Conservation (phyloP, 2,329 filamentous ascomycete species). For the Ascochyta clinopodiicola region DNA sequence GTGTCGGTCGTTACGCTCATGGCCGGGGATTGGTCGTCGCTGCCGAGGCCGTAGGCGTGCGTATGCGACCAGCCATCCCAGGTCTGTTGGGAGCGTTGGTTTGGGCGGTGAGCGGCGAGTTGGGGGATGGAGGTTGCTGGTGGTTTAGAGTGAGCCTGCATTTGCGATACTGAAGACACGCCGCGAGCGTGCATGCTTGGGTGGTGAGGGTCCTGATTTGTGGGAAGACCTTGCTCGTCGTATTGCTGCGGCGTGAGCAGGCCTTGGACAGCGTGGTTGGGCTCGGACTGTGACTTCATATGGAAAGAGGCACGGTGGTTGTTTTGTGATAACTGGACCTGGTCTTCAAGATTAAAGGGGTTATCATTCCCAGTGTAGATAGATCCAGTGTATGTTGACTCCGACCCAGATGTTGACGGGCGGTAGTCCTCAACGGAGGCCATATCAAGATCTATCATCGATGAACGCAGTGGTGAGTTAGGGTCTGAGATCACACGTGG, state of each 20-base stretch:
- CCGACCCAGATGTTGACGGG: constrained; percentile 52
- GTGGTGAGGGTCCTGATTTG: constrained; percentile 38
- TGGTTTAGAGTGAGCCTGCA: constrained; percentile 35
- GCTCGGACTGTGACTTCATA: constrained; percentile 50
- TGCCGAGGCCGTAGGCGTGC: constrained; percentile 38
- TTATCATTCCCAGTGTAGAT: constrained; percentile 51
- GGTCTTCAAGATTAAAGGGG: constrained; percentile 59
- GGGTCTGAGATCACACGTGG: constrained; percentile 44
- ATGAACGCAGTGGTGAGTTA: constrained; percentile 45
- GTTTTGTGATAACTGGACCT: constrained; percentile 46
- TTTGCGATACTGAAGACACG: constrained; percentile 44
- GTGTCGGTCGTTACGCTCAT: constrained; percentile 41
- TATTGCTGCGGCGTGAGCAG: constrained; percentile 46
- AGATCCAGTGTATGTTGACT: constrained; percentile 43
- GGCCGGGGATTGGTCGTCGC: constrained; percentile 41
- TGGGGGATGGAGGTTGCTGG: constrained; percentile 28
- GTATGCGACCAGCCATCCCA: constrained; percentile 46
- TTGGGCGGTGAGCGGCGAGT: constrained; percentile 27
- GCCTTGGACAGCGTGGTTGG: constrained; percentile 46
- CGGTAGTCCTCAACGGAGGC: constrained; percentile 51
- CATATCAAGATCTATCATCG: constrained; percentile 54
- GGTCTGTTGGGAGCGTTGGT: constrained; percentile 38
- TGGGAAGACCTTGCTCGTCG: constrained; percentile 44
- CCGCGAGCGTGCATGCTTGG: constrained; percentile 43
- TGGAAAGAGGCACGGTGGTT: constrained; percentile 50